A percentile compares a stretch with the other conserved stretches of the same genome.
phyloP scores from a whole-genome alignment of 257 asterid genomes.

The Eustoma russellianum region DNA sequence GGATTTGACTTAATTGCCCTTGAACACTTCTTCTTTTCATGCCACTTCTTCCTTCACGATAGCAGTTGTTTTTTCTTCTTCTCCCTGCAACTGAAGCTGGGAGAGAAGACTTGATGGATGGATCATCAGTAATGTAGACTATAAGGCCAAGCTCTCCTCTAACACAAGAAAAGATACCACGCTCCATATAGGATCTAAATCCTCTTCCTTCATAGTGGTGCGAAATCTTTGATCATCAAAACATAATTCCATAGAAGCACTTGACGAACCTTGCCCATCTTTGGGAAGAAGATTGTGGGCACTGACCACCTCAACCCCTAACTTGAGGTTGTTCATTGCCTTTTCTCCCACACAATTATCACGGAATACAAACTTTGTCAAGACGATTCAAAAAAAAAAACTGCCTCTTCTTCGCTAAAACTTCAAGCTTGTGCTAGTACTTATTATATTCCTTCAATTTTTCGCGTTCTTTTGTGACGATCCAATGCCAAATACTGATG shows the following conservation, averaged over 20 bases:
- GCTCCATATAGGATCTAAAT: conserved; percentile 82
- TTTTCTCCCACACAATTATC: conserved; percentile 15
- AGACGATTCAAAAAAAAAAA: conserved; percentile 16
- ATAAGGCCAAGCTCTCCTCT: conserved; percentile 82
- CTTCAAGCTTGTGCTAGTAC: no score
- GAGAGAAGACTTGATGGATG: conserved; percentile 49
- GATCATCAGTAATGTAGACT: conserved; percentile 72
- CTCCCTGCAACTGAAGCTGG: conserved; percentile 32
- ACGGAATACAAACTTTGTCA: conserved; percentile 5
- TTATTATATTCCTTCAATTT: no score
- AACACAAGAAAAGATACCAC: conserved; percentile 73
- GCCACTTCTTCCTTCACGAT: no score
- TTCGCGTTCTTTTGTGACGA: no score
- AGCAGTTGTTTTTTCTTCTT: no score
- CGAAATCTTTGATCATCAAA: conserved; percentile 71
- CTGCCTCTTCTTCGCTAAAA: no score
- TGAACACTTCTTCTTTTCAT: no score
- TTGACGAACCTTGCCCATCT: conserved; percentile 91
- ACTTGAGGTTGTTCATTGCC: conserved; percentile 58
- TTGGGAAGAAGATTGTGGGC: conserved; percentile 85
- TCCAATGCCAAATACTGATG: no score
- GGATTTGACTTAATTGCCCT: no score
- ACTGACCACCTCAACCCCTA: conserved; percentile 67
- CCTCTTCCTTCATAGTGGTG: conserved; percentile 69
- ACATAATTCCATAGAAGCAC: conserved; percentile 61